Base-by-base conservation (phyloP, 169 alveolate species). In the Cryptosporidium muris region DNA sequence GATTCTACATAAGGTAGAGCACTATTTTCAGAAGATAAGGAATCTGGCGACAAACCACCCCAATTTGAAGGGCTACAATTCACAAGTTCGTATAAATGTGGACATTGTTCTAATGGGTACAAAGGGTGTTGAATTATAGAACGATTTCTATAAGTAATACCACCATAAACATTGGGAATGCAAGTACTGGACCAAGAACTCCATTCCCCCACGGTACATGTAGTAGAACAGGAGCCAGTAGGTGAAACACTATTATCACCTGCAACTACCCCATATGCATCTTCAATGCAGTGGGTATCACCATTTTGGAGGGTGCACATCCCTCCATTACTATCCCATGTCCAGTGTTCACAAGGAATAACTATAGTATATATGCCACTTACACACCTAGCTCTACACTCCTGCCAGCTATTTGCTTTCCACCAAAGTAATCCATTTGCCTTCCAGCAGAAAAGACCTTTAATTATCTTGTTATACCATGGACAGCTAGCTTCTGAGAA, bases 341-440 rank as follows among this genome's bases (percentile, higher is more conserved):
- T 48, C 42, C 54, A 74, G 6, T 9, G 16, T 58, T 42, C 48
- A 43, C 85, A 74, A 2, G 82, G 67, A 3, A 40, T 45, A 16
- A 58, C 12, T 51, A 4, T 3, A 25, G 56, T 74, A 36, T 34
- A 74, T 51, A 74, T n/a, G 62, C 60, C 60, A 12, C 85, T 74
- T 2, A 45, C 60, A 45, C 85, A 74, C 34, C 85, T 74, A 14
- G 54, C 85, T 58, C 85, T 74, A 47, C 85, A 74, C 25, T 74
- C 85, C 36, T 43, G 60, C 85, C 85, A 74, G 43, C 85, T 74
- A 58, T 58, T 74, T 12, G 85, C 85, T 49, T 16, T 43, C 85
- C 85, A 74, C 85, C 85, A 74, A 5, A 1, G 64, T 43, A 74
- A 58, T 12, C 85, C 85, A 74, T 74, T 74, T 34, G 68, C 74